phyloP scores from a whole-genome alignment of 352 stramenopile species.

The Phytophthora uliginosa region DNA sequence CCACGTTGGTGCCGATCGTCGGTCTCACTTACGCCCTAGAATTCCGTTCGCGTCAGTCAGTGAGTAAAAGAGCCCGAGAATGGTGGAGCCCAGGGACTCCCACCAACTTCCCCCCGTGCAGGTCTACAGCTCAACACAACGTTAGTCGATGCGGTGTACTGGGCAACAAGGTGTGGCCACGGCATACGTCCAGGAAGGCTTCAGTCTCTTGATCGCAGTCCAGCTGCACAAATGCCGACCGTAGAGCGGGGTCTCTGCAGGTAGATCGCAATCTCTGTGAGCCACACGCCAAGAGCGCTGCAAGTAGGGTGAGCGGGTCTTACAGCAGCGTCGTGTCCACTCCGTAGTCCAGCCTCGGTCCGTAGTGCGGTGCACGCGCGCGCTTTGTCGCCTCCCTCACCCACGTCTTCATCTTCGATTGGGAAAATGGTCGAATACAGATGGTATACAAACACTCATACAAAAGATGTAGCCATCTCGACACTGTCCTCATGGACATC shows the following conservation, averaged over 20 bases:
- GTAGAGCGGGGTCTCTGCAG: constrained; percentile 65
- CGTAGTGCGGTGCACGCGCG: constrained; percentile 53
- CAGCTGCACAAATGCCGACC: constrained; percentile 72
- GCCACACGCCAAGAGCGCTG: background rate
- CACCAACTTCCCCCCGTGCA: constrained; percentile 80
- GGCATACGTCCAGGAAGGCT: constrained; percentile 69
- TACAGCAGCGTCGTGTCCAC: constrained; percentile 69
- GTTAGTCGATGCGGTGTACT: background rate
- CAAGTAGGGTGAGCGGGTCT: background rate
- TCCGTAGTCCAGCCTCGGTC: constrained; percentile 69
- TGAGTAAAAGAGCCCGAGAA: constrained; percentile 86
- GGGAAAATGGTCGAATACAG: background rate
- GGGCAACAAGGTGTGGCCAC: background rate
- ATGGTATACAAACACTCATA: background rate
- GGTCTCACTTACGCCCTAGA: constrained; percentile 68
- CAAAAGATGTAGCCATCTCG: background rate
- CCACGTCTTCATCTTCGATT: constrained; percentile 79
- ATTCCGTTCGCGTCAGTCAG: constrained; percentile 88
- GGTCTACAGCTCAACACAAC: constrained; percentile 44
- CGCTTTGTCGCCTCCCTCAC: constrained; percentile 71
- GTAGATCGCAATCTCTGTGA: constrained; percentile 9
- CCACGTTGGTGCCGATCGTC: constrained; percentile 7
- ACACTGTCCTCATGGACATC: background rate
- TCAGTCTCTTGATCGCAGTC: constrained; percentile 84
- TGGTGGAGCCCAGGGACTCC: constrained; percentile 68